phyloP scores from a whole-genome alignment of 176 grass and related monocot species.

The Zoysia japonica region DNA sequence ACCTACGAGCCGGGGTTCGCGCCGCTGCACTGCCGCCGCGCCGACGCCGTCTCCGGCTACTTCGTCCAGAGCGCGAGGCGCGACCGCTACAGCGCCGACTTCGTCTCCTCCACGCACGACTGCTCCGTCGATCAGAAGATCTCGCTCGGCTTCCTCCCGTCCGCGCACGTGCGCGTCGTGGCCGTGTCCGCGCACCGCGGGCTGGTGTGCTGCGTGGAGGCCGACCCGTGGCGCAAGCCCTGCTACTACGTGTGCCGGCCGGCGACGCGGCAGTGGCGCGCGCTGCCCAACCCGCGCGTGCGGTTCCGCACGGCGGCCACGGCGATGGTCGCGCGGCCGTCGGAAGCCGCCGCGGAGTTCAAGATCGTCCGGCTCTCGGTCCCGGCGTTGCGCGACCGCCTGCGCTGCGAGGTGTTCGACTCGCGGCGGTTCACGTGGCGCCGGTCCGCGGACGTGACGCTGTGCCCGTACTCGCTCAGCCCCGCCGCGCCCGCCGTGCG shows the following conservation, averaged over 20 bases:
- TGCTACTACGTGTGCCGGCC: conserved; percentile 56
- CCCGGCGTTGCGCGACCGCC: conserved; percentile 2
- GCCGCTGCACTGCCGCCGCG: conserved; percentile 37
- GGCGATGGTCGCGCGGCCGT: conserved; percentile 19
- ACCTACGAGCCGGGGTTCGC: conserved; percentile 47
- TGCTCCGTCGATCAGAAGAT: background rate
- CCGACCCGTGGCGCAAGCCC: background rate
- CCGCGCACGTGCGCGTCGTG: conserved; percentile 29
- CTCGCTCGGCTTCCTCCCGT: conserved; percentile 44
- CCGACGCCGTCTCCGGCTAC: conserved; percentile 42
- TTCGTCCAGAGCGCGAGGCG: conserved; percentile 28
- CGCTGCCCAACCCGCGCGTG: conserved; percentile 45
- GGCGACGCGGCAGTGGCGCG: conserved; percentile 42
- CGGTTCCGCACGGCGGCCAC: conserved; percentile 15
- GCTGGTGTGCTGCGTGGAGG: conserved; percentile 43
- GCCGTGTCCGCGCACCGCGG: conserved; percentile 42
- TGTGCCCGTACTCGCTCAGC: conserved; percentile 15
- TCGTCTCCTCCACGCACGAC: conserved; percentile 39
- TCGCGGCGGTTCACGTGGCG: conserved; percentile 39
- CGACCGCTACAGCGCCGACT: conserved; percentile 35
- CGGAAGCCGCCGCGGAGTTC: conserved; percentile 12
- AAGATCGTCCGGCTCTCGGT: conserved; percentile 42
- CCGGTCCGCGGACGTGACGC: conserved; percentile 24
- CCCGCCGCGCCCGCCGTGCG: background rate
- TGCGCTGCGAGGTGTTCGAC: conserved; percentile 45